Base-by-base conservation (phyloP, 768 basidiomycete genomes). In the Galerina marginata region DNA sequence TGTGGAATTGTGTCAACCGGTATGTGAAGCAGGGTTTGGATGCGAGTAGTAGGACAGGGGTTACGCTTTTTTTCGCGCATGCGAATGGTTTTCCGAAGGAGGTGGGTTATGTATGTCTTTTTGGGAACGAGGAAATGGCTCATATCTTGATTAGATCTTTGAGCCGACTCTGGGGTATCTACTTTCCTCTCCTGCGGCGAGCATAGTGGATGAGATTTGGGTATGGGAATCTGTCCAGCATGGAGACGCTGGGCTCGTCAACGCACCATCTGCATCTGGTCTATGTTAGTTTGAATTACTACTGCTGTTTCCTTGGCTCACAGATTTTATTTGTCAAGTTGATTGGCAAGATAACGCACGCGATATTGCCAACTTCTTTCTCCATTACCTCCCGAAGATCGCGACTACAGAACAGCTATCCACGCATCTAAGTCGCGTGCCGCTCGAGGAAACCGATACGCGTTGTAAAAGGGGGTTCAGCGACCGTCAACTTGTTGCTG, bases 21-120 rank as follows among this genome's bases (percentile, higher is more conserved):
- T 93, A 90, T 70, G 82, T 83, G 29, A 79, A 78, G 65, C 73
- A 71, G 45, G 76, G 69, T 7, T 47, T 72, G 15, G 61, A 65
- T 9, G 60, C 39, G 14, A 59, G 54, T 36, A 70, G 42, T 20
- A 52, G 37, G 48, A 74, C 75, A 11, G 85, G 89, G 0, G 53
- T 91, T 9, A 96, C 93, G 0, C 72, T 96, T 53, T 83, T 95
- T 62, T 78, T 92, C 48, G 84, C 86, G 3, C 95, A 96, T 71
- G 93, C 92, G 2, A 96, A 93, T 72, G 94, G 95, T 1, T 90
- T 96, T 65, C 86, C 85, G 48, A 96, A 95, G 71, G 93, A 96
- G 86, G 92, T 87, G 54, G 49, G 84, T 62, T 26, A 20, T 44
- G 29, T 20, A 10, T 38, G 10, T 23, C 25, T n/a, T 25, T 9